Base-by-base conservation (phyloP, 2,329 filamentous ascomycete genomes). In the Ceratocystis alfenasii region DNA sequence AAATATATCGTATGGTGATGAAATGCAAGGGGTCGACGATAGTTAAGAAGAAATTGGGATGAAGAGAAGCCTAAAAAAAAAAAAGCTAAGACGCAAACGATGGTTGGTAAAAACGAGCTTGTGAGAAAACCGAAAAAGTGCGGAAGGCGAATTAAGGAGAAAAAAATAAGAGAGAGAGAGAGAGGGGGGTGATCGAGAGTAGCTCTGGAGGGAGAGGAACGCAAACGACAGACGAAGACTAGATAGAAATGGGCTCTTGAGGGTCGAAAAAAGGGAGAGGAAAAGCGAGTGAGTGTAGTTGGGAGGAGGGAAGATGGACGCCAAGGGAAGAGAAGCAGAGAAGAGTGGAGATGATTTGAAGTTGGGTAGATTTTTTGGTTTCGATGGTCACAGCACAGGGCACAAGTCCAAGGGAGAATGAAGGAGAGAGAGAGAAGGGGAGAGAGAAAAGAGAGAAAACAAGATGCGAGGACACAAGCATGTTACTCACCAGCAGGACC, bases 1-100 rank as follows among this genome's bases (percentile, higher is more conserved):
- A 55, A 5, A 50, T 28, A 45, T 59, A 59, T 59, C 55, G 55
- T 33, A 59, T 59, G 55, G 55, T 36, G 55, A 59, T 30, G 28
- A 59, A 62, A 63, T 63, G 59, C 57, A 61, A 44, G 59, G 59
- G 59, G 59, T 36, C 28, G 55, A 59, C 55, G 59, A 62, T 50
- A 30, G 22, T 30, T 33, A 30, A 55, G 59, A 57, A 36, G 45
- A 41, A 25, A 50, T 30, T 44, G 60, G 22, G 59, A 59, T 59
- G 28, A 59, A 36, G 63, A 45, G 44, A 41, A 30, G 44, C 46
- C 62, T 50, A 30, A 53, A 55, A 45, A 50, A 53, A 50, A 41
- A 41, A 33, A 28, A n/a, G 48, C 44, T 53, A 57, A 59, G 48
- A 28, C 48, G 48, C 55, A 64, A 45, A 30, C 48, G 33, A 57